Base-by-base conservation (phyloP, 139 green algal genomes). In the Chlorella sp. region DNA sequence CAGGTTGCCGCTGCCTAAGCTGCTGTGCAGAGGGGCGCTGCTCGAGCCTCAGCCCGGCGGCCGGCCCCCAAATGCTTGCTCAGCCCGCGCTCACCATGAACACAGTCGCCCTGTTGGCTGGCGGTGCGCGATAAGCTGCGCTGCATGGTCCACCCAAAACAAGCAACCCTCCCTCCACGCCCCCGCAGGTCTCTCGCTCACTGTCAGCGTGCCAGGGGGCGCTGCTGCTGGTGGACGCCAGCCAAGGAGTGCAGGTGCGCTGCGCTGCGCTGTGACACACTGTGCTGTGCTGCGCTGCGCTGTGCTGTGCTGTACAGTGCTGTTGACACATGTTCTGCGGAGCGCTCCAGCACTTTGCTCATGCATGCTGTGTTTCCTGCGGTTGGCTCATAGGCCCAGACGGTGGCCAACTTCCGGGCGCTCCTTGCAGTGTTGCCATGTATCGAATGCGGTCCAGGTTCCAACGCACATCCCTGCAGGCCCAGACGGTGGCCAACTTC, bases 401-500 rank as follows among this genome's bases (percentile, higher is more conserved):
- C 60, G 14, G 60, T 68, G 60, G 60, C 60, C 16, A 22, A 68
- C 60, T 9, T 48, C 28, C 67, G 9, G 43, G 38, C 16, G 14
- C 40, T 76, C 38, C 70, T 32, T 58, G 40, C 70, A 58, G 11
- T 40, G 3, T 13, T 43, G 11, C 16, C 38, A 30, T 56, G 14
- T 24, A 16, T 38, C 3, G 32, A 3, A 9, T 41, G 17, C 65
- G 38, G 65, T 40, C 11, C 16, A 28, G 13, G 5, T 9, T 48
- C n/a, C n/a, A n/a, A n/a, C n/a, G n/a, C n/a, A n/a, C n/a, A 28
- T 22, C 54, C 54, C 56, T 92, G 56, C 90, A 96, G 88, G 94
- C 94, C 24, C 92, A 97, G 89, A 98, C 95, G 20, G 90, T 98
- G 36, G 96, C 97, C 43, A 99, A 98, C 89, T 99, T 98, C 87